These are phyloP conservation scores for Penicillium sp. DNA, from an alignment of 2,329 filamentous ascomycete genomes.

Conservation along the genomic window DNA sequence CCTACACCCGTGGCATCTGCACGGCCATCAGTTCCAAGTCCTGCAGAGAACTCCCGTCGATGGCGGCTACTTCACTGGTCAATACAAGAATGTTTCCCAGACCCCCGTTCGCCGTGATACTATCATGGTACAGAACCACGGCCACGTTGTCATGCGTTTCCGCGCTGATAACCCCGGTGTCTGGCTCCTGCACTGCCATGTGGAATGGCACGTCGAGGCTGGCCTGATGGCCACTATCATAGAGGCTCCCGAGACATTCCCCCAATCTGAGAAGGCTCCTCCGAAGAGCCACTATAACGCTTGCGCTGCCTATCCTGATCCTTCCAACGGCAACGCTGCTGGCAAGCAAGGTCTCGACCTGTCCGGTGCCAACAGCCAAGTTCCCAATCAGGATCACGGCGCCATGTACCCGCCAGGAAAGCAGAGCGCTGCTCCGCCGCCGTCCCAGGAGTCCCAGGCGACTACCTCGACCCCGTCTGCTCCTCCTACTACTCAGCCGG, in stretches of 20 bases:
- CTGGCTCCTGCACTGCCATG: slow-evolving; percentile 38
- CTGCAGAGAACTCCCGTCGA: slow-evolving; percentile 29
- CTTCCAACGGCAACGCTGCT: slow-evolving; percentile 23
- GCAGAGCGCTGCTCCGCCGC: not conserved
- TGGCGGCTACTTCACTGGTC: slow-evolving; percentile 27
- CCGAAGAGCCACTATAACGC: slow-evolving; percentile 21
- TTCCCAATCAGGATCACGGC: slow-evolving; percentile 9
- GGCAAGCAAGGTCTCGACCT: slow-evolving; percentile 19
- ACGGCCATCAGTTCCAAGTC: slow-evolving; percentile 51
- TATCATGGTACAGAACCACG: slow-evolving; percentile 31
- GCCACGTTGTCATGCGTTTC: slow-evolving; percentile 34
- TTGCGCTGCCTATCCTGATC: slow-evolving; percentile 23
- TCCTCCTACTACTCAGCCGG: slow-evolving; percentile 1
- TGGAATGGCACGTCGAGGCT: slow-evolving; percentile 35
- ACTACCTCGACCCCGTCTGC: not conserved
- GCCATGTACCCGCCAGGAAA: slow-evolving; percentile 14
- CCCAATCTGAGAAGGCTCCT: slow-evolving; percentile 11
- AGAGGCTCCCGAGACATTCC: slow-evolving; percentile 30
- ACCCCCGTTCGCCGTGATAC: slow-evolving; percentile 33
- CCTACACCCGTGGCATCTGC: slow-evolving; percentile 49
- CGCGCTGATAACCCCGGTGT: slow-evolving; percentile 35
- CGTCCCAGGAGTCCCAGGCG: not conserved
- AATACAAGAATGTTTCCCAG: slow-evolving; percentile 22
- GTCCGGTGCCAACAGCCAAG: slow-evolving; percentile 11
- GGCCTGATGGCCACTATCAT: slow-evolving; percentile 33